phyloP scores from a whole-genome alignment of 2,329 filamentous ascomycete species.

The Penicillium sp. region DNA sequence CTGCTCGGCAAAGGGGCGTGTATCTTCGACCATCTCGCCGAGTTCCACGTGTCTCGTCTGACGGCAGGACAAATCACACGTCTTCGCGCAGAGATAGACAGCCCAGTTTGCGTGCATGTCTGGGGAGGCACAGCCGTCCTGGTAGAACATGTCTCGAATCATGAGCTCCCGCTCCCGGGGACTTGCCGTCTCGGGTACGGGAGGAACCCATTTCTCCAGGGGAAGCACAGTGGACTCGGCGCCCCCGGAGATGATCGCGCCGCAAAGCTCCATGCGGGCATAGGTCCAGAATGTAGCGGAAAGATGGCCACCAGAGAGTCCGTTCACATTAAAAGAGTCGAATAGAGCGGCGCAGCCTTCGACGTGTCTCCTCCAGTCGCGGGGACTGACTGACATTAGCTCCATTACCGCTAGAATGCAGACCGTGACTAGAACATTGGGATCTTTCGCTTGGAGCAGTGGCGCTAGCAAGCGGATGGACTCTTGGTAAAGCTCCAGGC shows the following conservation, averaged over 20 bases:
- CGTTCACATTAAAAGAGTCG: slow-evolving; percentile 52
- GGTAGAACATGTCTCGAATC: slow-evolving; percentile 24
- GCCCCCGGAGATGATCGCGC: slow-evolving; percentile 54
- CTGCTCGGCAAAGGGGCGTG: slow-evolving; percentile 41
- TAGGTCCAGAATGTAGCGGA: slow-evolving; percentile 60
- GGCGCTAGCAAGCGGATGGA: slow-evolving; percentile 51
- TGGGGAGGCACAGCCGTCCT: slow-evolving; percentile 29
- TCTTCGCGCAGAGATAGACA: slow-evolving; percentile 57
- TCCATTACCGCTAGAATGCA: slow-evolving; percentile 57
- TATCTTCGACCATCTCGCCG: slow-evolving; percentile 46
- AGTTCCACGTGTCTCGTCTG: slow-evolving; percentile 51
- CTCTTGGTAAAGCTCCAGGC: slow-evolving; percentile 55
- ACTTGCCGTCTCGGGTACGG: slow-evolving; percentile 33
- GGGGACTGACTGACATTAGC: slow-evolving; percentile 49
- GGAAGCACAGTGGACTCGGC: slow-evolving; percentile 53
- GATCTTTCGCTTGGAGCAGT: slow-evolving; percentile 49
- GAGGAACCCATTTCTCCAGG: slow-evolving; percentile 50
- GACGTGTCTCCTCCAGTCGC: slow-evolving; percentile 57
- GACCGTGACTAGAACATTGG: slow-evolving; percentile 53
- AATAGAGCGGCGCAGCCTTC: slow-evolving; percentile 58
- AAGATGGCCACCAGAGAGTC: slow-evolving; percentile 52
- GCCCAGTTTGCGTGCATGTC: slow-evolving; percentile 62
- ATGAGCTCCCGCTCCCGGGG: slow-evolving; percentile 29
- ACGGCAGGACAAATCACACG: slow-evolving; percentile 52
- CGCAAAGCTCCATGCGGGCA: slow-evolving; percentile 57